These are phyloP conservation scores for Cubamyces sp. DNA, from an alignment of 768 basidiomycete species.

Conservation along the genomic window DNA sequence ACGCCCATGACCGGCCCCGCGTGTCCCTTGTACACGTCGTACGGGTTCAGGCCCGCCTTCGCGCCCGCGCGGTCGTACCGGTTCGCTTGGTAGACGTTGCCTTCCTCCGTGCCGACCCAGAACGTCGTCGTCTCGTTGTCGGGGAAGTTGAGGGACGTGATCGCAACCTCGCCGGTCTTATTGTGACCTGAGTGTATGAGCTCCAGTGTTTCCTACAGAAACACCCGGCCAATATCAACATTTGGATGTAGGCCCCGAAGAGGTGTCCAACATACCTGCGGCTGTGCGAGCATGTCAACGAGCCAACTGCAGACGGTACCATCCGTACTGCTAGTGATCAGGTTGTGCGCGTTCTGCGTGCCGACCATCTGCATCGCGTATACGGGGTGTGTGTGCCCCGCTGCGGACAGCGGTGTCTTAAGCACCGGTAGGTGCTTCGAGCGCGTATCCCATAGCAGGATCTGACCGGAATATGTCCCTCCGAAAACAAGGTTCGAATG, in stretches of 20 bases:
- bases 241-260: background rate
- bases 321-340: constrained; percentile 96
- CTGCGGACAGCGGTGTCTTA: constrained; percentile 94
- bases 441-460: constrained; percentile 96
- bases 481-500: constrained; percentile 97
- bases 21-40: constrained; percentile 93
- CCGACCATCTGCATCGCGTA: constrained; percentile 99
- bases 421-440: constrained; percentile 95
- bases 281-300: constrained; percentile 98
- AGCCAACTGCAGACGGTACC: constrained; percentile 98
- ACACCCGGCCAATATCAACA: background rate
- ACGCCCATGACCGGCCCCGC: constrained; percentile 93
- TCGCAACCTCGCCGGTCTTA: constrained; percentile 96
- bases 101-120: constrained; percentile 98
- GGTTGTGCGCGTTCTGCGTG: constrained; percentile 97
- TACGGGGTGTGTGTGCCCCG: constrained; percentile 97
- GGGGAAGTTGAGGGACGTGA: constrained; percentile 93
- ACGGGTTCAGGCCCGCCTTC: constrained; percentile 93
- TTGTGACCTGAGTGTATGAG: constrained; percentile 88
- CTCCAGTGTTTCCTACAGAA: constrained; percentile 85
- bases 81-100: constrained; percentile 95
- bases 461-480: constrained; percentile 99
- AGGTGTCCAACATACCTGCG: constrained; percentile 62
- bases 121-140: constrained; percentile 96
- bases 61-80: constrained; percentile 96